A percentile compares a stretch with the other conserved stretches of the same genome.
Evolutionary conservation across 208 protist genomes (phyloP).

Genomic region (Porcisia deanei): DNA sequence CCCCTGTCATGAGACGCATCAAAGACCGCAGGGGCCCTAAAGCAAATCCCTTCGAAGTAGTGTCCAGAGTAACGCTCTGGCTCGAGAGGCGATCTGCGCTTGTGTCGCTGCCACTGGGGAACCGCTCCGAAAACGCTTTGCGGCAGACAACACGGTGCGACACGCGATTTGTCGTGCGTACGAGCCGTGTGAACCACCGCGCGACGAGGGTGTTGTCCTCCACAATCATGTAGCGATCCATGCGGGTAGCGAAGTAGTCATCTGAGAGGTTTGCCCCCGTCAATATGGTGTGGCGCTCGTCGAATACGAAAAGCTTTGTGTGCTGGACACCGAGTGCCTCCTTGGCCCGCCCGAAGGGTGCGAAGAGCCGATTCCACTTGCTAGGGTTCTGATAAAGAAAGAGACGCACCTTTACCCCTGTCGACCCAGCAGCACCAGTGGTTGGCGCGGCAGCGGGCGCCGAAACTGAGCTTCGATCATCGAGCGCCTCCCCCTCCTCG

Average conservation of each 20-base stretch:
- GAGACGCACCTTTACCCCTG: slow-evolving; percentile 43
- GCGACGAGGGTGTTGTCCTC: slow-evolving; percentile 57
- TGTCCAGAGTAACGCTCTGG: neutral
- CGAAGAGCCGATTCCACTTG: slow-evolving; percentile 56
- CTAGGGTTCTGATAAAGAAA: slow-evolving; percentile 74
- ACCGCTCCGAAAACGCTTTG: slow-evolving; percentile 24
- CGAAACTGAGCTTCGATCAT: neutral
- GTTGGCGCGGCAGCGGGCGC: neutral
- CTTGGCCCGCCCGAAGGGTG: slow-evolving; percentile 58
- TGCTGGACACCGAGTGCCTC: slow-evolving; percentile 94
- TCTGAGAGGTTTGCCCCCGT: slow-evolving; percentile 95
- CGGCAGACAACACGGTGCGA: slow-evolving; percentile 57
- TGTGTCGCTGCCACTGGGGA: neutral
- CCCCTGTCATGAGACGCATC: neutral
- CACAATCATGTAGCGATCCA: slow-evolving; percentile 93
- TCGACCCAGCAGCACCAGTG: slow-evolving; percentile 1
- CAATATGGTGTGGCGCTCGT: slow-evolving; percentile 80
- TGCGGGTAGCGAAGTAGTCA: slow-evolving; percentile 94
- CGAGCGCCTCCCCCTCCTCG: neutral
- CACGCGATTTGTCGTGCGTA: slow-evolving; percentile 35
- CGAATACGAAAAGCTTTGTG: slow-evolving; percentile 94
- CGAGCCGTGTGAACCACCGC: slow-evolving; percentile 60
- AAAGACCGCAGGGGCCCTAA: neutral
- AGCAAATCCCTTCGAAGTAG: neutral
- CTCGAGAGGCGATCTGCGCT: too few species aligned